Percentiles rank a stretch among this genome's conserved stretches.
Evolutionary conservation across 2,329 filamentous ascomycete species (phyloP).

Genomic region (Fusarium musae): DNA sequence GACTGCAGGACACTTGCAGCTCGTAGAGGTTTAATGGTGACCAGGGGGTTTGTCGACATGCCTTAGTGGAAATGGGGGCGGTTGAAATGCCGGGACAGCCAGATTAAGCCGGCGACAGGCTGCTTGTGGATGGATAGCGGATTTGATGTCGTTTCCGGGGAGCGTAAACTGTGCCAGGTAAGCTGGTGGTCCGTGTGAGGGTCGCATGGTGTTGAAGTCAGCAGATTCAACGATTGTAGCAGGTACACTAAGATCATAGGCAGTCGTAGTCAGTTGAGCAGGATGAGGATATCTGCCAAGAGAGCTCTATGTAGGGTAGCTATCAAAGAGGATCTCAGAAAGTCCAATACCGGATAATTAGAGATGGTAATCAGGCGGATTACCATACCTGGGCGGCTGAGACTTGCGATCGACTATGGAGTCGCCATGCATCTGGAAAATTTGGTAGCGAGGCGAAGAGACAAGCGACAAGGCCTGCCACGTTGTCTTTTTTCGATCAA

Average conservation of each 20-base stretch:
- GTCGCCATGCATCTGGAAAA: slow-evolving; percentile 14
- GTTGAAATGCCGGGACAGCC: slow-evolving; percentile 35
- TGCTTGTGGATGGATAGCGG: slow-evolving; percentile 7
- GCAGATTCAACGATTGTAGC: slow-evolving; percentile 35
- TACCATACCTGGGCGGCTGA: neutral
- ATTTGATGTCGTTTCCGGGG: slow-evolving; percentile 4
- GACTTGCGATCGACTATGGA: slow-evolving; percentile 33
- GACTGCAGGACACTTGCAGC: slow-evolving; percentile 24
- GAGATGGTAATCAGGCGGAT: slow-evolving; percentile 33
- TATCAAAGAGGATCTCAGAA: slow-evolving; percentile 7
- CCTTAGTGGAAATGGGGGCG: slow-evolving; percentile 11
- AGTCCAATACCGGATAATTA: slow-evolving; percentile 38
- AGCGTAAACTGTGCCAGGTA: slow-evolving; percentile 22
- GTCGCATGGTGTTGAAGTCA: slow-evolving; percentile 43
- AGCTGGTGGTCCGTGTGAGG: slow-evolving; percentile 16
- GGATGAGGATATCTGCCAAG: neutral
- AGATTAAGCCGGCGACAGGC: slow-evolving; percentile 35
- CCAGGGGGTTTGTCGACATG: slow-evolving; percentile 20
- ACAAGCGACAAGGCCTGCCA: slow-evolving; percentile 33
- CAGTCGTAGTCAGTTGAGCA: neutral
- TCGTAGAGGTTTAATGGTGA: slow-evolving; percentile 26
- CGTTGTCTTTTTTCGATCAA: slow-evolving; percentile 25
- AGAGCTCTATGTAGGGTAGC: neutral
- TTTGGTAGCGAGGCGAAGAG: slow-evolving; percentile 7
- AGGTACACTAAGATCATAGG: slow-evolving; percentile 1